These are phyloP conservation scores for Olyra latifolia DNA, from an alignment of 176 grass and related monocot species.

Conservation along the genomic window DNA sequence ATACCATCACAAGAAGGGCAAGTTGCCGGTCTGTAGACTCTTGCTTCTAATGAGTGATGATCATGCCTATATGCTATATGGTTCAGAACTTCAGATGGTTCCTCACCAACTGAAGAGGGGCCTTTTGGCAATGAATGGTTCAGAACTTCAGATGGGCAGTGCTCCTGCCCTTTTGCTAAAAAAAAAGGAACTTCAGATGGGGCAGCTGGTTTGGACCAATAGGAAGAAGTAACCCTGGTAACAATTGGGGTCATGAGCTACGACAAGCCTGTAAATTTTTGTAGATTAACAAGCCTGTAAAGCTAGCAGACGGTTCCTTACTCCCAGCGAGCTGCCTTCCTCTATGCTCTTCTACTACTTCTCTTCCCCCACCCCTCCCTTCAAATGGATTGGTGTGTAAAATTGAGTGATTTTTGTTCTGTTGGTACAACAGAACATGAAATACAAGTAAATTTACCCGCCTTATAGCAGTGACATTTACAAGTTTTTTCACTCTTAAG, in stretches of 20 bases:
- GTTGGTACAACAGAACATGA: slow-evolving; percentile 1
- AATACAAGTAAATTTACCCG: background rate
- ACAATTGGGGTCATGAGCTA: background rate
- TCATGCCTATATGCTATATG: slow-evolving; percentile 3
- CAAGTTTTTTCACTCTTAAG: background rate
- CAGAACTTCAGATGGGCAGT: slow-evolving; percentile 15
- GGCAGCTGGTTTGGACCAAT: slow-evolving; percentile 6
- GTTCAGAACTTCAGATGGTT: slow-evolving; percentile 13
- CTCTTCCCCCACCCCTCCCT: background rate
- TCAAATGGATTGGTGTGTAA: slow-evolving; percentile 13
- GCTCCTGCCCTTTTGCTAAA: too few relatives aligned
- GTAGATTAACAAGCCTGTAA: slow-evolving; percentile 40
- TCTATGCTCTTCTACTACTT: background rate
- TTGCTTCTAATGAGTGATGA: slow-evolving; percentile 24
- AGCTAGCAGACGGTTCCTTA: slow-evolving; percentile 13
- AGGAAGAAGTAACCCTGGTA: slow-evolving; percentile 25
- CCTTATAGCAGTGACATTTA: background rate
- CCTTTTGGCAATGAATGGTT: background rate
- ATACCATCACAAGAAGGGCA: background rate
- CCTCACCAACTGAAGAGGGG: slow-evolving; percentile 12
- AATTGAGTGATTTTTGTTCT: background rate
- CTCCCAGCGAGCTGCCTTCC: background rate
- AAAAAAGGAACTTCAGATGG: slow-evolving; percentile 1
- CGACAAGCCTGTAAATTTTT: slow-evolving; percentile 51
- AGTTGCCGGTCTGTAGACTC: background rate